These are phyloP conservation scores for Austroboletus olivaceoglutinosus DNA, from an alignment of 1,284 basidiomycete species.

Conservation along the genomic window DNA sequence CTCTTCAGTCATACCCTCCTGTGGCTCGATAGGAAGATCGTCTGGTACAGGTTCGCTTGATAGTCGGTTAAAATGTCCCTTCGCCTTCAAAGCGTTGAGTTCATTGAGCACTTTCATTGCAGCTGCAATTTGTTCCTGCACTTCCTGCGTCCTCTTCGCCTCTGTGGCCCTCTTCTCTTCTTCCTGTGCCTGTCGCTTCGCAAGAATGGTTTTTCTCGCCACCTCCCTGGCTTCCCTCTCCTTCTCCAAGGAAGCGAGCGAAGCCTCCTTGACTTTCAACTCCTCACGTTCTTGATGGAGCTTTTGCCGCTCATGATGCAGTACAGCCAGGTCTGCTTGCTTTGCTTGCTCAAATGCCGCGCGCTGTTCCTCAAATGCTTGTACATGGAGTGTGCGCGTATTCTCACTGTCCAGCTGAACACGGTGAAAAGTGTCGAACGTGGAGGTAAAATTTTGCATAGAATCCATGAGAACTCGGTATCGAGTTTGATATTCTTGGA, in stretches of 20 bases:
- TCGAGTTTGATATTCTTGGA: constrained; percentile 17
- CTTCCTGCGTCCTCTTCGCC: constrained; percentile 13
- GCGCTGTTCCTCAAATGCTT: constrained; percentile 17
- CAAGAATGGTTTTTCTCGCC: constrained; percentile 14
- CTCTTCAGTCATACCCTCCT: constrained; percentile 26
- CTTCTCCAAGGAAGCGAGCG: constrained; percentile 21
- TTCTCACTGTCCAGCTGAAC: constrained; percentile 19
- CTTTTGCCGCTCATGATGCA: constrained; percentile 8
- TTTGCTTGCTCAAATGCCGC: constrained; percentile 21
- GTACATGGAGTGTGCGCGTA: constrained; percentile 10
- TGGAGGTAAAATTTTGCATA: constrained; percentile 9
- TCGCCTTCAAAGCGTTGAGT: constrained; percentile 5
- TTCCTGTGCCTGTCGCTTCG: constrained; percentile 26
- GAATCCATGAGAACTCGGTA: constrained; percentile 10
- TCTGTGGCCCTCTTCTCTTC: constrained; percentile 22
- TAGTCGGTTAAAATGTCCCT: constrained; percentile 2
- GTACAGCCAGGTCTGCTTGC: constrained; percentile 4
- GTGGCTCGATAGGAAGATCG: constrained; percentile 11
- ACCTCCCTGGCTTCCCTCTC: constrained; percentile 29
- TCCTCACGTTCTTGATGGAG: constrained; percentile 21
- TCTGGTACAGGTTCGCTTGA: not conserved
- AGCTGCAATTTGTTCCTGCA: constrained; percentile 19
- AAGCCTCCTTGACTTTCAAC: constrained; percentile 18
- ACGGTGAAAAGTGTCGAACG: constrained; percentile 8
- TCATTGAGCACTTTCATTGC: constrained; percentile 24